Percentiles rank a stretch among this genome's conserved stretches.
These are phyloP conservation scores for Amauroascus niger DNA, from an alignment of 2,329 filamentous ascomycete genomes.

Conservation along the genomic window DNA sequence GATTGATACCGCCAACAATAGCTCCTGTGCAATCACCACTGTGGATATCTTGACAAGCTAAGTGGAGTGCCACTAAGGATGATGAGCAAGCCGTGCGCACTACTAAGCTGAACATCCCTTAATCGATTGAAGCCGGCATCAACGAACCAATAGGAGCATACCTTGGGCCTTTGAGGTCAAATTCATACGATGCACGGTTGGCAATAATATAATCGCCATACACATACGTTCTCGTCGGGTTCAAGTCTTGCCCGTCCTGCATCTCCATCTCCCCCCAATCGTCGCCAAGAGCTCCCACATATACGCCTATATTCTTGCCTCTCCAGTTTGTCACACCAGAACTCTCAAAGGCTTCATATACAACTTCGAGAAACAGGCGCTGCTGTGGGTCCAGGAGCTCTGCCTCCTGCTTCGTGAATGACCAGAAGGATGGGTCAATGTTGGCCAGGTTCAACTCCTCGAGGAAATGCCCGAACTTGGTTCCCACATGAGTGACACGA, in stretches of 20 bases:
- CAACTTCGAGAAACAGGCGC: slow-evolving; percentile 27
- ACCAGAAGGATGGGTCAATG: slow-evolving; percentile 29
- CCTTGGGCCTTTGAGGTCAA: slow-evolving; percentile 21
- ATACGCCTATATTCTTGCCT: slow-evolving; percentile 26
- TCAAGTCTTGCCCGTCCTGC: slow-evolving; percentile 13
- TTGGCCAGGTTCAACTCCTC: slow-evolving; percentile 21
- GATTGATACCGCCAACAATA: slow-evolving; percentile 3
- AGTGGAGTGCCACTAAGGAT: slow-evolving; percentile 21
- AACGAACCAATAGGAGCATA: too few relatives aligned
- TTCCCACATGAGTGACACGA: background rate
- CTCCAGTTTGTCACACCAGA: slow-evolving; percentile 16
- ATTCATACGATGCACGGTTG: slow-evolving; percentile 21
- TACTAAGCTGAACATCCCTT: slow-evolving; percentile 16
- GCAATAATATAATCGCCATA: slow-evolving; percentile 13
- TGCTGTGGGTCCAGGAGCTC: slow-evolving; percentile 28
- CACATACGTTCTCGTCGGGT: slow-evolving; percentile 6
- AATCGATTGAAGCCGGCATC: too few relatives aligned
- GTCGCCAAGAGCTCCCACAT: slow-evolving; percentile 25
- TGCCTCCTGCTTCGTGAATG: slow-evolving; percentile 24
- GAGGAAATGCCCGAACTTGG: slow-evolving; percentile 23
- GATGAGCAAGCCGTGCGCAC: slow-evolving; percentile 26
- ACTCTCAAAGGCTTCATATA: slow-evolving; percentile 29
- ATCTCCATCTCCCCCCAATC: slow-evolving; percentile 18
- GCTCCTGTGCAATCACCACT: slow-evolving; percentile 17
- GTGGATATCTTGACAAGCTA: slow-evolving; percentile 19